Evolutionary conservation across 208 protist genomes (phyloP).

Genomic region (Herpetomonas samuelpessoai): DNA sequence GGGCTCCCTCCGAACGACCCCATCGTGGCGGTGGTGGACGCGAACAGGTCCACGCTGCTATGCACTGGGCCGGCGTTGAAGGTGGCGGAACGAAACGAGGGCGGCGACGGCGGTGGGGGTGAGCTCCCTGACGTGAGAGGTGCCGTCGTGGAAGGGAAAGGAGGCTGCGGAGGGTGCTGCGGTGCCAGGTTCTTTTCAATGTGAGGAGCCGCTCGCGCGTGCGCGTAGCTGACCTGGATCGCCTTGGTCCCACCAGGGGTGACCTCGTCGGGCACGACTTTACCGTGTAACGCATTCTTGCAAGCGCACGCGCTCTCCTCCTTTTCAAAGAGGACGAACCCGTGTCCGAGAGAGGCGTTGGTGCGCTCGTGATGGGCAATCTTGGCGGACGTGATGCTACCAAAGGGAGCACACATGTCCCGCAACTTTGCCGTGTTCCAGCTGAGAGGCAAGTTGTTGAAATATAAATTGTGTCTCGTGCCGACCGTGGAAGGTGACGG

Average conservation of each 20-base stretch:
- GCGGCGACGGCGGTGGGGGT: too few species aligned
- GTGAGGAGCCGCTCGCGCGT: not conserved
- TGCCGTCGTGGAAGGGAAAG: too few species aligned
- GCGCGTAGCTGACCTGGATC: not conserved
- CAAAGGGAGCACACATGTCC: slow-evolving; percentile 20
- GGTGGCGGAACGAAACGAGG: too few species aligned
- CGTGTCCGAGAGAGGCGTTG: slow-evolving; percentile 24
- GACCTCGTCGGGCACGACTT: not conserved
- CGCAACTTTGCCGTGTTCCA: slow-evolving; percentile 33
- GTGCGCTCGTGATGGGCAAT: slow-evolving; percentile 19
- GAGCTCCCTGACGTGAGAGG: too few species aligned
- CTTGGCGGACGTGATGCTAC: slow-evolving; percentile 26
- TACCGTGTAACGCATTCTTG: slow-evolving; percentile 7
- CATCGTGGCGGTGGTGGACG: too few species aligned
- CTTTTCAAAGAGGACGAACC: slow-evolving; percentile 40
- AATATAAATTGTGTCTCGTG: slow-evolving; percentile 20
- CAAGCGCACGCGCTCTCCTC: slow-evolving; percentile 17
- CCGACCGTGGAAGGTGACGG: too few species aligned
- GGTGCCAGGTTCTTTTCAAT: not conserved
- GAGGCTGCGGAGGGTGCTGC: too few species aligned
- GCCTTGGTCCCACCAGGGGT: not conserved
- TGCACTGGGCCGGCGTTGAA: too few species aligned
- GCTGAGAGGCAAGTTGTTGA: slow-evolving; percentile 24
- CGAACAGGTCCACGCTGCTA: too few species aligned
- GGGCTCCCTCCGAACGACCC: too few species aligned